Base-by-base conservation (phyloP, 2,329 filamentous ascomycete genomes). In the Dactylonectria macrodidyma region DNA sequence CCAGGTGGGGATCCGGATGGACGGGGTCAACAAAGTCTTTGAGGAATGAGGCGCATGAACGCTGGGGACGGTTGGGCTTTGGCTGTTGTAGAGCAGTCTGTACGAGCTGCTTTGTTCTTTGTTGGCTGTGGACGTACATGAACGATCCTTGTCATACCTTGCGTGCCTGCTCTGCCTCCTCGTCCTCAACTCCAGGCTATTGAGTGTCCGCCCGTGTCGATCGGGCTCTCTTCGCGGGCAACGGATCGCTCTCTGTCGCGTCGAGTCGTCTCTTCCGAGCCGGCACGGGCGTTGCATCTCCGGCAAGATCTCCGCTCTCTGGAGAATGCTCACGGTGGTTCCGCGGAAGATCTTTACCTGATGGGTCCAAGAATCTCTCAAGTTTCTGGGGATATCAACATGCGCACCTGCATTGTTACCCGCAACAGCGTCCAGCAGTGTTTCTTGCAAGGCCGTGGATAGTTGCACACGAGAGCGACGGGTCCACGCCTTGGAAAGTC, bases 41-140 rank as follows among this genome's bases (percentile, higher is more conserved):
- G 48, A 59, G 62, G 22, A 59, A 48, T 4, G 30, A 59, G n/a
- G 46, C 57, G 46, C 41, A 60, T 41, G 44, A 30, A 44, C 19
- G 55, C 34, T 54, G 19, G 19, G 19, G 19, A 19, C 19, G 19
- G 19, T 19, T 52, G 9, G 34, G 61, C 11, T 47, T 48, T 8
- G 50, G 50, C 16, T 62, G 26, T 34, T 51, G 58, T 14, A 52
- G 22, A 5, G 22, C 48, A 3, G 59, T 55, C 52, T 62, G 47
- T 5, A 3, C 36, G 46, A 34, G 55, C 11, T 7, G 16, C n/a
- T 62, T 48, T 56, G 59, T n/a, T 41, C 7, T 50, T 48, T 41
- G 30, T 50, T 12, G 19, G 19, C 41, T 7, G 4, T 14, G 26
- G 50, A 55, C 9, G 50, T 24, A 9, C 33, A 26, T 33, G 47